A percentile compares a stretch with the other conserved stretches of the same genome.
Evolutionary conservation across 805 yeast genomes (phyloP).

Genomic region (Wilhelminamyces savonicus): DNA sequence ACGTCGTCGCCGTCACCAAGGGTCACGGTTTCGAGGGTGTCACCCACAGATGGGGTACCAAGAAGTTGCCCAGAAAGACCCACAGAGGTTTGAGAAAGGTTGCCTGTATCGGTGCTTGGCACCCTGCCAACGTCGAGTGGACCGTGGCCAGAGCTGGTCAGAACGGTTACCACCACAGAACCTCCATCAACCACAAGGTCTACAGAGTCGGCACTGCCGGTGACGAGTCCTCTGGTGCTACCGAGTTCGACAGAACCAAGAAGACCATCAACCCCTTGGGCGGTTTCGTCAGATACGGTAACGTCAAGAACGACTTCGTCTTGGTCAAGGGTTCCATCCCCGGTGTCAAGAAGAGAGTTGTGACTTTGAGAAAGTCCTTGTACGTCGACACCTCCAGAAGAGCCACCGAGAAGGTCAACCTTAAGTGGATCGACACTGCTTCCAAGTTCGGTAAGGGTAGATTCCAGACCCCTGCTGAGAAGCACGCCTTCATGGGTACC

Average conservation of each 20-base stretch:
- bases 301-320: slow-evolving; percentile 94
- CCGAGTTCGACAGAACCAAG: slow-evolving; percentile 98
- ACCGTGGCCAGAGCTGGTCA: slow-evolving; percentile 99
- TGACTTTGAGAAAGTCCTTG: slow-evolving; percentile 97
- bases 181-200: slow-evolving; percentile 99
- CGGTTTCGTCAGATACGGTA: slow-evolving; percentile 99
- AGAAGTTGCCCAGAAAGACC: slow-evolving; percentile 99
- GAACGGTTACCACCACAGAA: slow-evolving; percentile 99
- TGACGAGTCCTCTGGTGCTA: slow-evolving; percentile 91
- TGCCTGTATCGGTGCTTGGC: slow-evolving; percentile 99
- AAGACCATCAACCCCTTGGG: slow-evolving; percentile 99
- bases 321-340: slow-evolving; percentile 98
- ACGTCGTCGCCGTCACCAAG: slow-evolving; percentile 98
- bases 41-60: slow-evolving; percentile 99
- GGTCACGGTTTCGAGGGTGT: slow-evolving; percentile 99
- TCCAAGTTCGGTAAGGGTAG: slow-evolving; percentile 99
- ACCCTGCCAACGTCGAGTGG: slow-evolving; percentile 98
- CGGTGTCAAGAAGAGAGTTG: slow-evolving; percentile 99
- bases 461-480: slow-evolving; percentile 99
- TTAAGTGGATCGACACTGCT: slow-evolving; percentile 99
- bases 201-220: slow-evolving; percentile 98
- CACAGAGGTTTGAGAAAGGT: slow-evolving; percentile 99
- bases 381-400: slow-evolving; percentile 97
- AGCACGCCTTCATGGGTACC: slow-evolving; percentile 99
- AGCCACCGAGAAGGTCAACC: slow-evolving; percentile 92